Conservation (phyloP, 1,284 basidiomycete genomes). For the Gymnopus androsaceus region DNA sequence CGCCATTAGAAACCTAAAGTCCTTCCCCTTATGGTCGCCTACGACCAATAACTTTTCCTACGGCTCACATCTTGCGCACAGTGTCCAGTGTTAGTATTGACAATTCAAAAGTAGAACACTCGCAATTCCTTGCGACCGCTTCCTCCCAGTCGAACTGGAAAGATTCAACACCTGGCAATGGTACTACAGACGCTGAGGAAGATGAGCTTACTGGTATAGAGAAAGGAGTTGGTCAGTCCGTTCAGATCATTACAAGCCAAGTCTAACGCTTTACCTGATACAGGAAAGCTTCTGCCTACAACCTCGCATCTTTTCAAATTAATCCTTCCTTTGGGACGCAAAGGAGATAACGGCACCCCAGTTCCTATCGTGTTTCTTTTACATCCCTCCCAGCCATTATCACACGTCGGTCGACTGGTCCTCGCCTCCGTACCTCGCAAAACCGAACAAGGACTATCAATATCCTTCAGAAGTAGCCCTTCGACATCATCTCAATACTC, state of each 20-base stretch:
- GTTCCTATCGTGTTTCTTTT: conserved; percentile 59
- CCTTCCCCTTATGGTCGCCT: too few species aligned
- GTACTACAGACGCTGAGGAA: conserved; percentile 21
- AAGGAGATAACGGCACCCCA: conserved; percentile 16
- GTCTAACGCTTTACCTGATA: conserved; percentile 6
- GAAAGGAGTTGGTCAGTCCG: conserved; percentile 33
- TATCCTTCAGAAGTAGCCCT: conserved; percentile 33
- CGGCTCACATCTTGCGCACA: not conserved
- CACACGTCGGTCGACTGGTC: conserved; percentile 56
- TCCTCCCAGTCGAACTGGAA: conserved; percentile 40
- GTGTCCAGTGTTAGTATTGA: conserved; percentile 1
- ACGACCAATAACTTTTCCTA: too few species aligned
- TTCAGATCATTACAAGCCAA: not conserved
- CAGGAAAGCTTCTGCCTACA: conserved; percentile 63
- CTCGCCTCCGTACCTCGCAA: conserved; percentile 40
- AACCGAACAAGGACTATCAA: conserved; percentile 36
- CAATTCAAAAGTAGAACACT: conserved; percentile 40
- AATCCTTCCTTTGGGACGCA: conserved; percentile 50
- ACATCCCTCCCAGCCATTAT: conserved; percentile 61
- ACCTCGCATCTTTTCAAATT: conserved; percentile 68
- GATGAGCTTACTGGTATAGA: conserved; percentile 34
- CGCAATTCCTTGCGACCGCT: conserved; percentile 48
- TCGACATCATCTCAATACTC: conserved; percentile 39
- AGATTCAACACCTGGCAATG: conserved; percentile 28
- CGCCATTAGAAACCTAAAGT: too few species aligned